phyloP scores from a whole-genome alignment of 176 grass and related monocot genomes.

The Aegilops longissima region DNA sequence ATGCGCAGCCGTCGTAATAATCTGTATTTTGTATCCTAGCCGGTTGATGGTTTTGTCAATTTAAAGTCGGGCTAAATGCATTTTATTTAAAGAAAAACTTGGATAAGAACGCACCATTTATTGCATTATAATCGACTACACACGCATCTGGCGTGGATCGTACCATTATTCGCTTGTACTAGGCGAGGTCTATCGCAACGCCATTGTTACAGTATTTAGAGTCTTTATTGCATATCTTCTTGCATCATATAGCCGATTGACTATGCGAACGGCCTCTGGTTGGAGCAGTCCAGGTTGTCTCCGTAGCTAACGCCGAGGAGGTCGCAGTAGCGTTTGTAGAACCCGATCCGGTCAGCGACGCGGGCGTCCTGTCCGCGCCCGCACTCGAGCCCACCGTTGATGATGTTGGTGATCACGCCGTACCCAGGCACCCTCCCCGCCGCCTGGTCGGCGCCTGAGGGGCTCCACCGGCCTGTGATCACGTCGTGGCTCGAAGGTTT shows the following conservation, averaged over 20 bases:
- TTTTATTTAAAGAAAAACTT: too few relatives aligned
- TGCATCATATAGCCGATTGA: neutral
- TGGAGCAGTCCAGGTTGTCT: conserved; percentile 29
- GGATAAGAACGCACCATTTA: neutral
- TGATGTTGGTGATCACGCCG: conserved; percentile 63
- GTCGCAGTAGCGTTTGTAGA: conserved; percentile 53
- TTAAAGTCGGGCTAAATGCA: too few relatives aligned
- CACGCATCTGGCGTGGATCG: neutral
- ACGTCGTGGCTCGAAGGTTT: conserved; percentile 62
- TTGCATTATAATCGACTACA: neutral
- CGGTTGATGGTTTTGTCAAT: too few relatives aligned
- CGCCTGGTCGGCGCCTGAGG: neutral
- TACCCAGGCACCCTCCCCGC: conserved; percentile 38
- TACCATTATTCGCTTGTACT: neutral
- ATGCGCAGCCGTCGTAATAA: too few relatives aligned
- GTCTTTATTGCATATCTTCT: neutral
- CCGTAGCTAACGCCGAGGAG: conserved; percentile 44
- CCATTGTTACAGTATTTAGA: neutral
- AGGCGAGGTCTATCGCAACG: neutral
- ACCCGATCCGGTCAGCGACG: conserved; percentile 27
- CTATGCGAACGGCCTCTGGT: conserved; percentile 3
- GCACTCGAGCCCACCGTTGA: conserved; percentile 64
- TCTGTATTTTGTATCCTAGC: too few relatives aligned
- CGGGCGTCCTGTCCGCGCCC: neutral
- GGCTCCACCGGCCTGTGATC: conserved; percentile 41